These are phyloP conservation scores for Passiflora organensis DNA, from an alignment of 345 rosid genomes.

Conservation along the genomic window DNA sequence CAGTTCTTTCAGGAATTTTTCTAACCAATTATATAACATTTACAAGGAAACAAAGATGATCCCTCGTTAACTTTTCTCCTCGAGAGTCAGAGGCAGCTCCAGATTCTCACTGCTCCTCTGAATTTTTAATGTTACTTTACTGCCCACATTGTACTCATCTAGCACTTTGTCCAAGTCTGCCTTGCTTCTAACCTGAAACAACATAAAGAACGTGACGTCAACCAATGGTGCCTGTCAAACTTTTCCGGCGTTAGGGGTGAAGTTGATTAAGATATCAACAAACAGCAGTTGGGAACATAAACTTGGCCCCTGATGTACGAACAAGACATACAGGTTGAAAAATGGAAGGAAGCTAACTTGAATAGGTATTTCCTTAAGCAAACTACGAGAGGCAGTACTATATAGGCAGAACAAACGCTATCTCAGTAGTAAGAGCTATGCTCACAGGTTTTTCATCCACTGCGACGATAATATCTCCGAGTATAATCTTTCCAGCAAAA, in stretches of 20 bases:
- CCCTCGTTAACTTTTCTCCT: constrained; percentile 53
- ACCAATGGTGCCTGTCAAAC: neutral
- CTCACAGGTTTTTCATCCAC: constrained; percentile 70
- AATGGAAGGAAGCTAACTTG: neutral
- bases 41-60: neutral
- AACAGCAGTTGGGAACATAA: neutral
- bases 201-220: neutral
- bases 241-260: neutral
- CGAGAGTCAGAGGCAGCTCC: constrained; percentile 55
- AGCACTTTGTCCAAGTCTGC: constrained; percentile 61
- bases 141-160: constrained; percentile 81
- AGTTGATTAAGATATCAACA: neutral
- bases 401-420: neutral
- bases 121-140: constrained; percentile 53
- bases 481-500: constrained; percentile 77
- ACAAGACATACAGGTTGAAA: neutral
- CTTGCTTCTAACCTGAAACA: constrained; percentile 70
- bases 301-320: neutral
- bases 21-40: too few relatives aligned
- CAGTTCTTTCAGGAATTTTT: too few relatives aligned
- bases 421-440: constrained; percentile 3
- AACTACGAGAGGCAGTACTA: neutral
- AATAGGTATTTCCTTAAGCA: neutral
- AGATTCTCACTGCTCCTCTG: constrained; percentile 62
- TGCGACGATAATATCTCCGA: constrained; percentile 77